These are phyloP conservation scores for Gnomoniopsis smithogilvyi DNA, from an alignment of 2,329 filamentous ascomycete genomes.

Conservation along the genomic window DNA sequence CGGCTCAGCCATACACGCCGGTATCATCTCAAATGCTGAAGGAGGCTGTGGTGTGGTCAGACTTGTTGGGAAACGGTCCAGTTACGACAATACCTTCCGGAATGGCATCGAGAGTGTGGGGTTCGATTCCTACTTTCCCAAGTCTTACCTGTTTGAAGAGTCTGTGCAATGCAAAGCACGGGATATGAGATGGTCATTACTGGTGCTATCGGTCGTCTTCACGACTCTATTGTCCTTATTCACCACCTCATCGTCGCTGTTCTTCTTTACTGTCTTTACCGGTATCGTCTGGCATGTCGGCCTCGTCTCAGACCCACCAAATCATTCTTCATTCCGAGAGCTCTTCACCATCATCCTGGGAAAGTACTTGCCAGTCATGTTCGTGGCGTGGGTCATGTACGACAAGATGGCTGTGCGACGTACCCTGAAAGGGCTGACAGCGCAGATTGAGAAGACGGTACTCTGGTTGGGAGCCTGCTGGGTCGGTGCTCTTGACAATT, in stretches of 20 bases:
- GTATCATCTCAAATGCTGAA: slow-evolving; percentile 60
- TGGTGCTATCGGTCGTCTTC: slow-evolving; percentile 78
- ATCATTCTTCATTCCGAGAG: slow-evolving; percentile 60
- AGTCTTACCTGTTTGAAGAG: slow-evolving; percentile 73
- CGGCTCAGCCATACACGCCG: slow-evolving; percentile 71
- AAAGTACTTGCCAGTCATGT: slow-evolving; percentile 81
- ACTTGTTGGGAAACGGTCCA: slow-evolving; percentile 64
- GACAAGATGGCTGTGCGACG: slow-evolving; percentile 75
- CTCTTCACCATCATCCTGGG: slow-evolving; percentile 77
- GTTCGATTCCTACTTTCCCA: slow-evolving; percentile 88
- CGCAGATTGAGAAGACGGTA: slow-evolving; percentile 85
- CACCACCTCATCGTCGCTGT: slow-evolving; percentile 71
- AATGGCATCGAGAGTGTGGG: slow-evolving; percentile 72
- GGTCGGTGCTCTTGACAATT: slow-evolving; percentile 89
- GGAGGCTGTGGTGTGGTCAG: slow-evolving; percentile 74
- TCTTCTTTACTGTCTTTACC: slow-evolving; percentile 81
- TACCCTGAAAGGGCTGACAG: slow-evolving; percentile 67
- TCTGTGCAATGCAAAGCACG: slow-evolving; percentile 64
- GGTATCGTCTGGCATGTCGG: slow-evolving; percentile 88
- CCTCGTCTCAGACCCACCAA: slow-evolving; percentile 83
- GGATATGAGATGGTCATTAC: slow-evolving; percentile 80
- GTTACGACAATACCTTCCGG: slow-evolving; percentile 61
- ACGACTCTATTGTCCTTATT: slow-evolving; percentile 77
- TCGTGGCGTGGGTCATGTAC: slow-evolving; percentile 85
- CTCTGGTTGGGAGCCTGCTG: slow-evolving; percentile 89